Base-by-base conservation (phyloP, 2,329 filamentous ascomycete genomes). In the Shiraia sp. region DNA sequence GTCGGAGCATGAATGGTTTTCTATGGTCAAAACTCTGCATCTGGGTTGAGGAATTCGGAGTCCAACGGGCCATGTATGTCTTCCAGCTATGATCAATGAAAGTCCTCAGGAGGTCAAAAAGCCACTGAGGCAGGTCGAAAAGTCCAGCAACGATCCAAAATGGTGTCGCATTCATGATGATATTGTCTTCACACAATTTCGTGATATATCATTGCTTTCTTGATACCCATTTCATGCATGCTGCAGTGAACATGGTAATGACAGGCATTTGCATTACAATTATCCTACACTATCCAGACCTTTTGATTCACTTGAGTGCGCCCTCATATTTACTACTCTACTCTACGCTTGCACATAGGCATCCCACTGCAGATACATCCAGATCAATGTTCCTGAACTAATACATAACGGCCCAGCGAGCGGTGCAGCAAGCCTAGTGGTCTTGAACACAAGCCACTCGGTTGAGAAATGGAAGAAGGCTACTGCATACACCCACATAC, bases 381-480 rank as follows among this genome's bases (percentile, higher is more conserved):
- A 86, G 24, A 73, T 61, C 53, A 81, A 57, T 31, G 77, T 81
- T 25, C 71, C 69, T 19, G 75, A 79, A 26, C 76, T 78, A 28
- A 86, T 79, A 42, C 79, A 55, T 44, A 83, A 60, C n/a, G 83
- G 82, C 36, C 78, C 79, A 33, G 79, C 71, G 53, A 86, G 73
- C 17, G 81, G 78, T 26, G 75, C 74, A 26, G 79, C 79, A 64
- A 86, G 81, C 51, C 79, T 81, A 56, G 89, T 84, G 14, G 83
- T 92, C 58, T 85, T 85, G 72, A 87, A 96, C 3, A 90, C 70
- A 51, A 88, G 75, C 75, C 88, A 87, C 78, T 99, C 93, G 55
- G 79, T 86, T 47, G 82, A 77, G 68, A 60, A 60, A 36, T 60
- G 57, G 24, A 26, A 73, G 39, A 87, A 80, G 1, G 91, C 91